Conservation (phyloP, 129 eudicot genomes). For the Erigeron canadensis region DNA sequence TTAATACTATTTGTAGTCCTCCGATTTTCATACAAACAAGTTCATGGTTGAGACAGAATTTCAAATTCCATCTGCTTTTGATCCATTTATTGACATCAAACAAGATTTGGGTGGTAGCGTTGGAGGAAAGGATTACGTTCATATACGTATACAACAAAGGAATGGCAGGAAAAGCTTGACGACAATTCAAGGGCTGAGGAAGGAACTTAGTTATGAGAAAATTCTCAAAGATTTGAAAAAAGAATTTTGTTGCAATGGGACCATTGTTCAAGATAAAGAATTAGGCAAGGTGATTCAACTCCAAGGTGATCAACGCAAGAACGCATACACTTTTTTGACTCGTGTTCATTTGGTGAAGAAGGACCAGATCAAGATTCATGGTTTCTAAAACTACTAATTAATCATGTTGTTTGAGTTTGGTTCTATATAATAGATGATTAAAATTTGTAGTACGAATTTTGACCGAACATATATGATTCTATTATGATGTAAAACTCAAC, state of each 20-base stretch:
- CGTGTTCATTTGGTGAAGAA: too few species aligned
- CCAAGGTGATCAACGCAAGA: slow-evolving; percentile 94
- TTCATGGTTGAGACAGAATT: slow-evolving; percentile 73
- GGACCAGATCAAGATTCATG: too few species aligned
- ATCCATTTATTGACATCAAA: slow-evolving; percentile 72
- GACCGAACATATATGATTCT: too few species aligned
- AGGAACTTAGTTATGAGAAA: slow-evolving; percentile 72
- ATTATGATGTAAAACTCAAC: too few species aligned
- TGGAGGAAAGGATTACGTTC: slow-evolving; percentile 73
- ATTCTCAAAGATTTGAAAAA: slow-evolving; percentile 71
- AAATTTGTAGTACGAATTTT: too few species aligned
- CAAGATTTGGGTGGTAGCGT: slow-evolving; percentile 40
- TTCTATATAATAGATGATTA: too few species aligned
- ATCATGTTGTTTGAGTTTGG: too few species aligned
- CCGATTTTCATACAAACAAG: slow-evolving; percentile 23
- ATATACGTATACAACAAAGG: slow-evolving; percentile 85
- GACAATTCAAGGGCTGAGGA: slow-evolving; percentile 76
- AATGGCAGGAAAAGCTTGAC: slow-evolving; percentile 85
- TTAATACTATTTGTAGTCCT: neutral
- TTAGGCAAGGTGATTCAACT: slow-evolving; percentile 85
- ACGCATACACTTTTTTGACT: slow-evolving; percentile 4
- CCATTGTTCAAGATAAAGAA: slow-evolving; percentile 73
- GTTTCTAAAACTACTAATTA: too few species aligned
- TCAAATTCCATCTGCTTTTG: slow-evolving; percentile 57
- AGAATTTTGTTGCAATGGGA: slow-evolving; percentile 47